These are phyloP conservation scores for Bacidia rubella DNA, from an alignment of 495 filamentous ascomycete species.

Conservation along the genomic window DNA sequence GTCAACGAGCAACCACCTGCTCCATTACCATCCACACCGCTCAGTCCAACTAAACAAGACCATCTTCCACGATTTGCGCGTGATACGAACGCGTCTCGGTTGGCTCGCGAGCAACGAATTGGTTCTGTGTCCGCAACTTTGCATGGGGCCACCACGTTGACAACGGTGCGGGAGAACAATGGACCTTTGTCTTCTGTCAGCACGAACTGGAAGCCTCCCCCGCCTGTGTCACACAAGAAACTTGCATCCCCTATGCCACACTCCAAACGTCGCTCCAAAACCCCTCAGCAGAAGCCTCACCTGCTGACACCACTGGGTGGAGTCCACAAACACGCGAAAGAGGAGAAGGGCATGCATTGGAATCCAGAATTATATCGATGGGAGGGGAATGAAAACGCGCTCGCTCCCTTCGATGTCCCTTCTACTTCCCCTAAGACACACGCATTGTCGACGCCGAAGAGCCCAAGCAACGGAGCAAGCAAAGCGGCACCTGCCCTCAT, in stretches of 20 bases:
- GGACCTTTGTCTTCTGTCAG: conserved; percentile 50
- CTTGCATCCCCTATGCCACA: conserved; percentile 18
- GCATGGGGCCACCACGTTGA: conserved; percentile 14
- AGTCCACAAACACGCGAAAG: conserved; percentile 49
- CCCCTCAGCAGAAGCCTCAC: conserved; percentile 47
- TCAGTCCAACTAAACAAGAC: conserved; percentile 33
- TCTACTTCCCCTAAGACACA: conserved; percentile 29
- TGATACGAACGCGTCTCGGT: conserved; percentile 81
- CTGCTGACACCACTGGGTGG: conserved; percentile 59
- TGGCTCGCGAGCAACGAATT: conserved; percentile 74
- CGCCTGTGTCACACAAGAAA: conserved; percentile 32
- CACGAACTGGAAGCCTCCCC: conserved; percentile 69
- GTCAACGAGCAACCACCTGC: conserved; percentile 43
- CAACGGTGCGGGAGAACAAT: conserved; percentile 28
- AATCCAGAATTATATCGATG: conserved; percentile 73
- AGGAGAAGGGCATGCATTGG: conserved; percentile 87
- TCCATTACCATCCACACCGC: conserved; percentile 39
- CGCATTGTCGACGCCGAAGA: conserved; percentile 16
- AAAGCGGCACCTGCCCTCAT: conserved; percentile 86
- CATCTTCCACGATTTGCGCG: conserved; percentile 74
- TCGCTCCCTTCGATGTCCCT: conserved; percentile 56
- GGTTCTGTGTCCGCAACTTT: conserved; percentile 37
- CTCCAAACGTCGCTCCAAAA: conserved; percentile 42
- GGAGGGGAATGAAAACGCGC: conserved; percentile 88
- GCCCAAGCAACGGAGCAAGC: conserved; percentile 35